Base-by-base conservation (phyloP, 1,284 basidiomycete species). In the Wolfiporia cocos region DNA sequence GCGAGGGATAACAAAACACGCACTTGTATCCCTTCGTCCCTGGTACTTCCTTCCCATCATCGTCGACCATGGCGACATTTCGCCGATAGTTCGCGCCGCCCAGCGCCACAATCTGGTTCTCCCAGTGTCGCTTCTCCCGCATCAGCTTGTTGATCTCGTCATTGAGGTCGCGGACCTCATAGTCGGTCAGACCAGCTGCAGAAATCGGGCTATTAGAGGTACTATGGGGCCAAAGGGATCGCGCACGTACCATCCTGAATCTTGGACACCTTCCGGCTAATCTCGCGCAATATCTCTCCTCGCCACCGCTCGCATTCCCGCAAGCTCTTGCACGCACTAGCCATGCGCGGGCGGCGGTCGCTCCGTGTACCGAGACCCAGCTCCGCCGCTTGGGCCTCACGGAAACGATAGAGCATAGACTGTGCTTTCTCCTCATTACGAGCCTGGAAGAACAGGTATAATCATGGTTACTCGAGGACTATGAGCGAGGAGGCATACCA, bases 11-110 rank as follows among this genome's bases (percentile, higher is more conserved):
- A 5, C 9, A 26, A 7, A 3, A 14, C 6, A 74, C 84, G 51
- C 53, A 92, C 92, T 98, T 98, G 78, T 98, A 99, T 42, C 94
- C 95, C 52, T 96, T 88, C n/a, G 90, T 95, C 0, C 93, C 92
- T 0, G 93, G 92, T 0, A 97, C 92, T 63, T 96, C 92, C 58
- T 89, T 89, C 14, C 92, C 92, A 53, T 94, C 92, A 50, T 94
- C 92, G 58, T 97, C 88, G 50, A 89, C 58, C 88, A 96, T 95
- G 37, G 86, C 81, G 4, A 89, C 83, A 57, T 90, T 94, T 38
- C 94, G 71, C 57, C 90, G 77, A 60, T 98, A 99, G 59, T 99
- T 99, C 20, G 95, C 96, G 45, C 95, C 96, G 39, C 95, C 96
- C 1, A 99, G 70, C 12, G 85, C 81, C 18, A 98, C 81, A 39